phyloP scores from a whole-genome alignment of 768 basidiomycete genomes.

The Sporobolomyces pararoseus region DNA sequence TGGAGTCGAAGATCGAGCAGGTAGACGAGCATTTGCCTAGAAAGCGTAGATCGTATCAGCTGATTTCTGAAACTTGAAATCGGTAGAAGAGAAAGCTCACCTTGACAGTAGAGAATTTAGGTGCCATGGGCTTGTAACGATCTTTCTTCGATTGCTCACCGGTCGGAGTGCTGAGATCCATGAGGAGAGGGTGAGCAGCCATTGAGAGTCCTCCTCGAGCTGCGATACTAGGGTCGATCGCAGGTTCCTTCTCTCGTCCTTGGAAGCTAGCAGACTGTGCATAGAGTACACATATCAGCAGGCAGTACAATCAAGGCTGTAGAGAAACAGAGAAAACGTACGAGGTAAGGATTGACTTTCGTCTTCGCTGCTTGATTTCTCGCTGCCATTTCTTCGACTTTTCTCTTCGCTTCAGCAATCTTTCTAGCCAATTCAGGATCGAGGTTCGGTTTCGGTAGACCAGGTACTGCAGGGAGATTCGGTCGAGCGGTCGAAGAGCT shows the following conservation, averaged over 20 bases:
- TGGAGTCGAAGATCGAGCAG: slow-evolving; percentile 57
- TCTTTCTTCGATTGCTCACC: slow-evolving; percentile 71
- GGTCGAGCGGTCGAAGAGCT: slow-evolving; percentile 51
- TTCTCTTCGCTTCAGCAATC: slow-evolving; percentile 78
- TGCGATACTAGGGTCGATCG: slow-evolving; percentile 61
- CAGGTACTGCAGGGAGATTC: slow-evolving; percentile 47
- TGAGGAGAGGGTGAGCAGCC: slow-evolving; percentile 79
- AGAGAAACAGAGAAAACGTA: slow-evolving; percentile 48
- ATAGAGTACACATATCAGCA: slow-evolving; percentile 50
- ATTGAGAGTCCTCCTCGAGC: slow-evolving; percentile 82
- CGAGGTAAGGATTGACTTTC: slow-evolving; percentile 86
- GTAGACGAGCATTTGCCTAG: slow-evolving; percentile 69
- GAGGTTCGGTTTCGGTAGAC: slow-evolving; percentile 42
- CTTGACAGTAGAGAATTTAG: slow-evolving; percentile 95
- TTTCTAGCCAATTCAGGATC: slow-evolving; percentile 65
- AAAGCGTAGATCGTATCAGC: neutral
- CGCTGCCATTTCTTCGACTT: slow-evolving; percentile 76
- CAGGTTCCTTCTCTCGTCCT: slow-evolving; percentile 27
- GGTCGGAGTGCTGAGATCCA: slow-evolving; percentile 61
- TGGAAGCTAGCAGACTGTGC: slow-evolving; percentile 40
- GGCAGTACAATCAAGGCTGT: neutral
- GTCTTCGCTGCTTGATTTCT: slow-evolving; percentile 57
- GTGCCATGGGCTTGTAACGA: slow-evolving; percentile 96
- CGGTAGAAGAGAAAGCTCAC: slow-evolving; percentile 53
- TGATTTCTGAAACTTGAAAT: no score